Percentiles rank a stretch among this genome's conserved stretches.
Evolutionary conservation across 768 basidiomycete species (phyloP).

Genomic region (Phaeotremella fagi): DNA sequence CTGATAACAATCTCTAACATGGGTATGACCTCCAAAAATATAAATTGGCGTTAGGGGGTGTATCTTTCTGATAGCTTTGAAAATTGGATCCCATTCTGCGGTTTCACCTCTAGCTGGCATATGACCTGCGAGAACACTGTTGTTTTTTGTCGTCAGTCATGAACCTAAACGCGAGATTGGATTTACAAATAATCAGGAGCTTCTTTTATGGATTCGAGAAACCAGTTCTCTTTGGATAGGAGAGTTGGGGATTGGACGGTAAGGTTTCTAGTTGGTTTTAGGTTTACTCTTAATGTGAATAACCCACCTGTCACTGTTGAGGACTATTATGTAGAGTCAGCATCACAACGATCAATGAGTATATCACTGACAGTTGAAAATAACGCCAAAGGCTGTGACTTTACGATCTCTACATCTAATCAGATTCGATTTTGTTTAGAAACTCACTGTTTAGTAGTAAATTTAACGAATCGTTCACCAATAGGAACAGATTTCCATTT

Average conservation of each 20-base stretch:
- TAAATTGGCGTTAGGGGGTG: slow-evolving; percentile 74
- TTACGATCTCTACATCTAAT: slow-evolving; percentile 62
- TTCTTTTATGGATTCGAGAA: slow-evolving; percentile 68
- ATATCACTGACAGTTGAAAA: slow-evolving; percentile 58
- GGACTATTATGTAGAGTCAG: slow-evolving; percentile 7
- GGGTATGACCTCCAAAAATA: slow-evolving; percentile 76
- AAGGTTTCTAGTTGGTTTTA: slow-evolving; percentile 53
- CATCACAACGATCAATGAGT: neutral
- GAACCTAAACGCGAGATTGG: neutral
- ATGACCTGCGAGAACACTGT: slow-evolving; percentile 56
- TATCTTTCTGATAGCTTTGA: slow-evolving; percentile 65
- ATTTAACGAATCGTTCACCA: slow-evolving; percentile 63
- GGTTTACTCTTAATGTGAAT: neutral
- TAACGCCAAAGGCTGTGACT: slow-evolving; percentile 73
- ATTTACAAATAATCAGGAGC: slow-evolving; percentile 70
- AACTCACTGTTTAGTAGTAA: slow-evolving; percentile 66
- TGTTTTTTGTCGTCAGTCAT: neutral
- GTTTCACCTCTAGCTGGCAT: slow-evolving; percentile 65
- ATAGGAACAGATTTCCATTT: slow-evolving; percentile 34
- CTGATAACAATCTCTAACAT: slow-evolving; percentile 73
- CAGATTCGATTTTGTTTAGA: slow-evolving; percentile 19
- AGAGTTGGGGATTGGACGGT: slow-evolving; percentile 67
- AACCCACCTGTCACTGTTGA: slow-evolving; percentile 53
- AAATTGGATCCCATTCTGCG: slow-evolving; percentile 61
- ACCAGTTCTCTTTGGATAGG: slow-evolving; percentile 81